Conservation (phyloP, 2,329 filamentous ascomycete genomes). For the Fusarium incarnatum region DNA sequence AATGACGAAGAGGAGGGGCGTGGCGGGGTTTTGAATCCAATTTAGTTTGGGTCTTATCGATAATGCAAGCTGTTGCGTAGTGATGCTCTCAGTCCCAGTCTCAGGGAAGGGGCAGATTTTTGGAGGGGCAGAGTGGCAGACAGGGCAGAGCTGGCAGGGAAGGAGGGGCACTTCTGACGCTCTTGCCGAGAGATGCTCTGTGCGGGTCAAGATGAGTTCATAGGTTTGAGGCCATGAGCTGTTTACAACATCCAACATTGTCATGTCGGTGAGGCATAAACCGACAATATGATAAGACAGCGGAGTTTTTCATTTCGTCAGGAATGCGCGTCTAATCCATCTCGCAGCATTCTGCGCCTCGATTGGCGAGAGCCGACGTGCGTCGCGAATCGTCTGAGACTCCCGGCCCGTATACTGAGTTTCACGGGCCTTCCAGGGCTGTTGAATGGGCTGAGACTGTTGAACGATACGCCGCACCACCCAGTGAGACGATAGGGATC, state of each 20-base stretch:
- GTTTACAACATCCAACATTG: conserved; percentile 39
- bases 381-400: conserved; percentile 26
- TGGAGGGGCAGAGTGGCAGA: conserved; percentile 37
- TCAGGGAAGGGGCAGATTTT: conserved; percentile 1
- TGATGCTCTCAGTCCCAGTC: neutral
- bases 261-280: conserved; percentile 43
- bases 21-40: conserved; percentile 45
- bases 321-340: conserved; percentile 31
- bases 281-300: conserved; percentile 33
- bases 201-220: conserved; percentile 43
- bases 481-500: conserved; percentile 32
- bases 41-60: conserved; percentile 42
- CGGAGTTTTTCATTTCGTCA: conserved; percentile 34
- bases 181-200: conserved; percentile 36
- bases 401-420: conserved; percentile 18
- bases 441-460: conserved; percentile 40
- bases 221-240: conserved; percentile 40
- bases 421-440: conserved; percentile 21
- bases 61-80: conserved; percentile 33
- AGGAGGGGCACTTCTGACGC: conserved; percentile 30
- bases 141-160: conserved; percentile 23
- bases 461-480: conserved; percentile 34
- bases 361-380: conserved; percentile 38
- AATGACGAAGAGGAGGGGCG: conserved; percentile 40
- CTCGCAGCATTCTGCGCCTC: conserved; percentile 36